Conservation (phyloP, 192 early-diverging fungal species). For the Coemansia sp. region DNA sequence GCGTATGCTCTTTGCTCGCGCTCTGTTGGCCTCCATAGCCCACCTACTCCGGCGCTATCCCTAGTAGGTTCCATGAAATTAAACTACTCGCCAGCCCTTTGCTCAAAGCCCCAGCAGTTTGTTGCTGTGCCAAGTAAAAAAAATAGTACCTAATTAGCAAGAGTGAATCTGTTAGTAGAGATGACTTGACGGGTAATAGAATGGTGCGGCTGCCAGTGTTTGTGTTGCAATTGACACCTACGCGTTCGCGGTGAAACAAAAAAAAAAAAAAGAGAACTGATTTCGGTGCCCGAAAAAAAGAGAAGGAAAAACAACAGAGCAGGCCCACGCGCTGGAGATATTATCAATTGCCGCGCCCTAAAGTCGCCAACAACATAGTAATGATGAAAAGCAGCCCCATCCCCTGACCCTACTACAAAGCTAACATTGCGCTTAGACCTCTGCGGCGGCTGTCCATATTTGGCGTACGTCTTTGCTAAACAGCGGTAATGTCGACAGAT, state of each 20-base stretch:
- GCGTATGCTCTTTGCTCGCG: constrained; percentile 64
- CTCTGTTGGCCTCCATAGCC: constrained; percentile 55
- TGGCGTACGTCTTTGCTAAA: constrained; percentile 20
- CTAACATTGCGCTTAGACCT: neutral
- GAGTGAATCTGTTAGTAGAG: neutral
- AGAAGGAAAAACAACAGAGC: neutral
- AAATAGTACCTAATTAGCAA: neutral
- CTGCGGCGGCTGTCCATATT: neutral
- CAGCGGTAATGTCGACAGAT: constrained; percentile 4
- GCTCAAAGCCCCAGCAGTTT: neutral
- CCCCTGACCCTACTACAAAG: neutral
- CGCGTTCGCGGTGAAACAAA: neutral
- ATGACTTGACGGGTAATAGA: neutral
- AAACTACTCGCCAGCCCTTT: neutral
- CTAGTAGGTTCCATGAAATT: constrained; percentile 20
- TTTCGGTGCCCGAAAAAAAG: neutral
- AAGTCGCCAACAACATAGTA: too few relatives aligned
- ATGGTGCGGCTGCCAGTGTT: neutral
- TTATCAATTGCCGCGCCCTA: neutral
- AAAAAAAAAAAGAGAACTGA: neutral
- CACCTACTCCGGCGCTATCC: constrained; percentile 17
- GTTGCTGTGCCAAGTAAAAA: neutral
- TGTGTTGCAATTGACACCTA: neutral
- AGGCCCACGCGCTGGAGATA: neutral
- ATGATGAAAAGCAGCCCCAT: neutral